These are phyloP conservation scores for Kwoniella shivajii DNA, from an alignment of 1,284 basidiomycete genomes.

Conservation along the genomic window DNA sequence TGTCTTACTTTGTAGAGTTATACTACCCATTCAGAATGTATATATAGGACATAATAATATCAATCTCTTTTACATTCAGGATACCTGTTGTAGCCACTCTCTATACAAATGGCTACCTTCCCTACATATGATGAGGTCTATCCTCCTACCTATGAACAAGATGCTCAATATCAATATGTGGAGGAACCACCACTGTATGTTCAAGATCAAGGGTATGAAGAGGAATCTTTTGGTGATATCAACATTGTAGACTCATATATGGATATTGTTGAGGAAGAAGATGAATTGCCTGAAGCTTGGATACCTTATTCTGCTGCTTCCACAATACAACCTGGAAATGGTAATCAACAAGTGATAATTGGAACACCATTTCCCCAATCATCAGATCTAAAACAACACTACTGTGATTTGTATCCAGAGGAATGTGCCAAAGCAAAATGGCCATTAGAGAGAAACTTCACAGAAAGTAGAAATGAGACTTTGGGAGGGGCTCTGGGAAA, in stretches of 20 bases:
- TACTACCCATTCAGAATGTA: too few relatives aligned
- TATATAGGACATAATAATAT: too few relatives aligned
- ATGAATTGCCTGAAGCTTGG: slow-evolving; percentile 12
- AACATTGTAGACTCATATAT: slow-evolving; percentile 13
- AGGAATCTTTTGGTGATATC: slow-evolving; percentile 12
- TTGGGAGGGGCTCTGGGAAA: slow-evolving; percentile 8
- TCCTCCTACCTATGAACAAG: background rate
- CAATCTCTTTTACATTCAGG: too few relatives aligned
- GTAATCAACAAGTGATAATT: slow-evolving; percentile 22
- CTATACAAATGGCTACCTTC: slow-evolving; percentile 16
- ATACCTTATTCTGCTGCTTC: slow-evolving; percentile 13
- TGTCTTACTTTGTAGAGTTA: too few relatives aligned
- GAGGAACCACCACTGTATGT: slow-evolving; percentile 2
- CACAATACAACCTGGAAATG: slow-evolving; percentile 1
- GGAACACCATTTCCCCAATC: slow-evolving; percentile 21
- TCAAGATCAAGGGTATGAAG: background rate
- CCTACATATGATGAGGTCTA: slow-evolving; percentile 11
- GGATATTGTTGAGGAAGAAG: slow-evolving; percentile 10
- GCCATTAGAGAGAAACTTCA: slow-evolving; percentile 8
- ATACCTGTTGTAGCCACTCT: too few relatives aligned
- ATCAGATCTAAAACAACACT: slow-evolving; percentile 18
- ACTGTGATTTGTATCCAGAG: slow-evolving; percentile 24
- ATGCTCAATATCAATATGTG: slow-evolving; percentile 3
- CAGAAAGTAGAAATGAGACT: slow-evolving; percentile 6
- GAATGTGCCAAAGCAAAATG: slow-evolving; percentile 7